Conservation (phyloP, 768 basidiomycete genomes). For the Hydnomerulius pinastri region DNA sequence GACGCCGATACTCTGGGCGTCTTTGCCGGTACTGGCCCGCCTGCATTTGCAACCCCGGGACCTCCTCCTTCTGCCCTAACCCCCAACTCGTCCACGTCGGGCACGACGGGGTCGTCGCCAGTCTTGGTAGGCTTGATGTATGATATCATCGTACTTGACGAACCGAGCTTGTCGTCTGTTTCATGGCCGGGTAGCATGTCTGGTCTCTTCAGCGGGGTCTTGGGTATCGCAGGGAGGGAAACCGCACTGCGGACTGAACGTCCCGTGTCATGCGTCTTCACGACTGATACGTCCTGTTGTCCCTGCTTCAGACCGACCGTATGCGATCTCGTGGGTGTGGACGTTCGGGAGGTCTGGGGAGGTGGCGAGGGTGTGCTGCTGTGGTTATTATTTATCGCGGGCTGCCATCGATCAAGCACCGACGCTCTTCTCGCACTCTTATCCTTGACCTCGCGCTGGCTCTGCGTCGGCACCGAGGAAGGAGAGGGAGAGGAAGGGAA, state of each 20-base stretch:
- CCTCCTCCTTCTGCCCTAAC: conserved; percentile 51
- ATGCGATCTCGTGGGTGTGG: conserved; percentile 41
- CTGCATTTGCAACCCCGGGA: conserved; percentile 25
- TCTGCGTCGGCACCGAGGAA: conserved; percentile 34
- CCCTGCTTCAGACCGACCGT: conserved; percentile 32
- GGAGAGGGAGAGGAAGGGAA: conserved; percentile 27
- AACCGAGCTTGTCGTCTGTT: conserved; percentile 53
- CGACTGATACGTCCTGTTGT: conserved; percentile 18
- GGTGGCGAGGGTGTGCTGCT: conserved; percentile 39
- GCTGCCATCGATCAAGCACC: conserved; percentile 76
- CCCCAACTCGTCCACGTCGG: conserved; percentile 42
- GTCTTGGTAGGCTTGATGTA: conserved; percentile 54
- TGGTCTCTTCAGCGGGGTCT: conserved; percentile 28
- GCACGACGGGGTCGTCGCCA: conserved; percentile 41
- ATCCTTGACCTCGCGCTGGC: conserved; percentile 40
- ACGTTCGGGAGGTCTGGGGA: conserved; percentile 39
- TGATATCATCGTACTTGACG: conserved; percentile 75
- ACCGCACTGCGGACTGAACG: conserved; percentile 42
- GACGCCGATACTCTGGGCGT: conserved; percentile 23
- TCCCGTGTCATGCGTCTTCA: conserved; percentile 35
- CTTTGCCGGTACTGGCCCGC: conserved; percentile 16
- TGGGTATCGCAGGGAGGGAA: conserved; percentile 40
- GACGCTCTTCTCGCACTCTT: conserved; percentile 38
- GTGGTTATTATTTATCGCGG: conserved; percentile 31
- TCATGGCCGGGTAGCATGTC: conserved; percentile 24